phyloP scores from a whole-genome alignment of 306 rosid genomes.

The Malus orientalis region DNA sequence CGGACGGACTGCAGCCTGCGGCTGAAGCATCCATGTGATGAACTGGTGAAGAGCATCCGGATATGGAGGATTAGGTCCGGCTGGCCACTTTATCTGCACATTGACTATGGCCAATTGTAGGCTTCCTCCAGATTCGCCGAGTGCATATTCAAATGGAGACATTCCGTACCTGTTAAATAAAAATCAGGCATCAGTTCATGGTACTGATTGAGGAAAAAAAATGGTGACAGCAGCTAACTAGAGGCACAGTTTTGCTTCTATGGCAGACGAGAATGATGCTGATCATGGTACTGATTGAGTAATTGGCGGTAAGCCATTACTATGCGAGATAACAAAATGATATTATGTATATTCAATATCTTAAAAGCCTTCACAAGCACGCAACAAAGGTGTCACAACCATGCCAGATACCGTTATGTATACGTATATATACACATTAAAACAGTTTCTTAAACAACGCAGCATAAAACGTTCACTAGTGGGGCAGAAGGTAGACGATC shows the following conservation, averaged over 20 bases:
- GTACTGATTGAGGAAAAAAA: neutral
- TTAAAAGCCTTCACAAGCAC: neutral
- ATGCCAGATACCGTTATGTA: neutral
- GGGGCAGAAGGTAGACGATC: neutral
- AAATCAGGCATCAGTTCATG: slow-evolving; percentile 1
- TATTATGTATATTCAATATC: neutral
- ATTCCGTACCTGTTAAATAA: slow-evolving; percentile 67
- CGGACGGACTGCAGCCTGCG: slow-evolving; percentile 81
- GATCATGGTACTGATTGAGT: neutral
- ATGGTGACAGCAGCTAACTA: slow-evolving; percentile 4
- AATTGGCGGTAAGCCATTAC: neutral
- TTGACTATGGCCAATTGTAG: slow-evolving; percentile 85
- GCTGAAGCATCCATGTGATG: slow-evolving; percentile 98
- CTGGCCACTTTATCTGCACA: slow-evolving; percentile 90
- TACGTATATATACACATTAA: neutral
- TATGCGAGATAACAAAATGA: neutral
- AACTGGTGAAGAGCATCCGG: slow-evolving; percentile 94
- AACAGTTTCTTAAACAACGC: neutral
- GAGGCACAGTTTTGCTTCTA: neutral
- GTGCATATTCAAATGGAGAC: slow-evolving; percentile 97
- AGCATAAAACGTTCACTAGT: neutral
- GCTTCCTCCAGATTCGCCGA: slow-evolving; percentile 97
- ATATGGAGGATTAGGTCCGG: slow-evolving; percentile 71
- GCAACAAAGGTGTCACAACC: neutral
- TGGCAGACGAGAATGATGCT: neutral